phyloP scores from a whole-genome alignment of 75 land plant species.

The Cunninghamia lanceolata region DNA sequence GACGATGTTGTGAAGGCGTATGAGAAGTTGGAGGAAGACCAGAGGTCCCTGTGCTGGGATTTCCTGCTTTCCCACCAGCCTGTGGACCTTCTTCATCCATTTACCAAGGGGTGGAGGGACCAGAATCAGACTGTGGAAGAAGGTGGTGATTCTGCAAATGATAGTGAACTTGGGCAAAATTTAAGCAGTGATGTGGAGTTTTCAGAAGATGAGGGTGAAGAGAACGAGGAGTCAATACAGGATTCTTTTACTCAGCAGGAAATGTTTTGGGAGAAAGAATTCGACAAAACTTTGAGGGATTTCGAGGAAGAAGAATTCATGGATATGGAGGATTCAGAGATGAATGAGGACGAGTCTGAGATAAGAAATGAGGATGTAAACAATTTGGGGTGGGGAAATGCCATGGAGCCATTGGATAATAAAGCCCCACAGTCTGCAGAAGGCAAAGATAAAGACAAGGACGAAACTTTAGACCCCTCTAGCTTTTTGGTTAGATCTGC shows the following conservation, averaged over 20 bases:
- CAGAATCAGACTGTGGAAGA: slow-evolving; percentile 53
- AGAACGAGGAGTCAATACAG: neutral
- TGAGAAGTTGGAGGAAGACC: slow-evolving; percentile 71
- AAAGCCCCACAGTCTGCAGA: slow-evolving; percentile 25
- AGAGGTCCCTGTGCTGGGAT: slow-evolving; percentile 57
- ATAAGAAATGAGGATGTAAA: slow-evolving; percentile 14
- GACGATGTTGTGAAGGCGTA: slow-evolving; percentile 64
- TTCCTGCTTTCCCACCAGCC: slow-evolving; percentile 75
- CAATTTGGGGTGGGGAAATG: slow-evolving; percentile 24
- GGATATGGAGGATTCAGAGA: slow-evolving; percentile 20
- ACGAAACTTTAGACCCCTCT: slow-evolving; percentile 44
- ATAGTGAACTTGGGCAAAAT: slow-evolving; percentile 31
- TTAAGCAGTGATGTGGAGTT: neutral
- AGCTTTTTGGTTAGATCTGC: slow-evolving; percentile 35
- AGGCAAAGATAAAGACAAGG: slow-evolving; percentile 41
- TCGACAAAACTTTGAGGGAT: slow-evolving; percentile 43
- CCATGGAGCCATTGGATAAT: slow-evolving; percentile 26
- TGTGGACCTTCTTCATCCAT: slow-evolving; percentile 64
- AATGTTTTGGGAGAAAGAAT: slow-evolving; percentile 56
- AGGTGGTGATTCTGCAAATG: slow-evolving; percentile 40
- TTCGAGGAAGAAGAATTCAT: slow-evolving; percentile 49
- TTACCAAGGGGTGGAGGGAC: slow-evolving; percentile 72
- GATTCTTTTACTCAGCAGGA: slow-evolving; percentile 18
- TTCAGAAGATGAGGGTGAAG: slow-evolving; percentile 6
- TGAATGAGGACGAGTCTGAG: slow-evolving; percentile 13